These are phyloP conservation scores for Geotrichum restrictum DNA, from an alignment of 1,139 yeast species.

Conservation along the genomic window DNA sequence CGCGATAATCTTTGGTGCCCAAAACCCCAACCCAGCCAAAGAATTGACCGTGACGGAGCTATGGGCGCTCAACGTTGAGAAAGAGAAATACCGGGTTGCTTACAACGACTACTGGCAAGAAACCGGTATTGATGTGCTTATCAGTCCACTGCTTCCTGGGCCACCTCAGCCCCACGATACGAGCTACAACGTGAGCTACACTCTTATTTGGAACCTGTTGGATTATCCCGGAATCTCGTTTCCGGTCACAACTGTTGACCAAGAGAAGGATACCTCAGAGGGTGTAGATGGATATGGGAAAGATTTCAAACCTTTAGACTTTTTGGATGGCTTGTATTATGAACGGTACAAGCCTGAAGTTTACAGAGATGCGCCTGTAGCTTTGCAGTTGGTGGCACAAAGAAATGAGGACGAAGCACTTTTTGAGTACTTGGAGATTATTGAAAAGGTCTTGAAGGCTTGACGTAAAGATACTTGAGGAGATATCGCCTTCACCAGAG, in stretches of 20 bases:
- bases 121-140: conserved; percentile 60
- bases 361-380: conserved; percentile 44
- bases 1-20: conserved; percentile 26
- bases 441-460: conserved; percentile 1
- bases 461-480: not conserved
- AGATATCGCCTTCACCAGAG: no score
- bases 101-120: conserved; percentile 43
- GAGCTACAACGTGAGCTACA: conserved; percentile 64
- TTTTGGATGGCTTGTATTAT: conserved; percentile 32
- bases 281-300: conserved; percentile 19
- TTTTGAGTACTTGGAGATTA: conserved; percentile 1
- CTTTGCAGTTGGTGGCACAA: conserved; percentile 43
- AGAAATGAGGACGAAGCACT: conserved; percentile 41
- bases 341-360: conserved; percentile 39
- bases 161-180: conserved; percentile 69
- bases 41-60: conserved; percentile 34
- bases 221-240: conserved; percentile 52
- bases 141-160: conserved; percentile 65
- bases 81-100: conserved; percentile 35
- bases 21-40: conserved; percentile 24
- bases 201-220: conserved; percentile 49
- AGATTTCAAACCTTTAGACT: conserved; percentile 31
- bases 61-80: conserved; percentile 39
- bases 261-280: conserved; percentile 37
- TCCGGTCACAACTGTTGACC: conserved; percentile 50